These are phyloP conservation scores for Neohortaea acidophila DNA, from an alignment of 495 filamentous ascomycete species.

Conservation along the genomic window DNA sequence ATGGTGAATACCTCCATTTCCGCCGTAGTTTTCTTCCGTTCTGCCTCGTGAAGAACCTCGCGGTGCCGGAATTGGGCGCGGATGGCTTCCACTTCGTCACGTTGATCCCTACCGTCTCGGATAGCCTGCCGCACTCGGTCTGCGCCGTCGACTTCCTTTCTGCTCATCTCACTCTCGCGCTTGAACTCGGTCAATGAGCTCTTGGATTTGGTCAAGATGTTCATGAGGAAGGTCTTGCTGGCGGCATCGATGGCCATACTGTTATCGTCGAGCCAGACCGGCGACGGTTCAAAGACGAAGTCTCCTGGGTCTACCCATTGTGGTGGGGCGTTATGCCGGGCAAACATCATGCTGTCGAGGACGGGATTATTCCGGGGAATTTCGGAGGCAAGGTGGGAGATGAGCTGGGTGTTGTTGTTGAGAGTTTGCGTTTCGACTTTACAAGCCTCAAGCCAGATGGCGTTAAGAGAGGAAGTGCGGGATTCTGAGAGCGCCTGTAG, in stretches of 20 bases:
- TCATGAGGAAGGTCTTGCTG: conserved; percentile 80
- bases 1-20: conserved; percentile 89
- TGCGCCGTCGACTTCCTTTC: conserved; percentile 61
- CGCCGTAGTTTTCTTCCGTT: conserved; percentile 68
- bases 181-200: conserved; percentile 59
- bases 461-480: conserved; percentile 64
- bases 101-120: conserved; percentile 65
- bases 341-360: conserved; percentile 94
- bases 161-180: conserved; percentile 68
- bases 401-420: conserved; percentile 50
- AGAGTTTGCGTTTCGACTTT: conserved; percentile 63
- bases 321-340: conserved; percentile 64
- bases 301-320: conserved; percentile 67
- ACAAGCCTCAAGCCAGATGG: conserved; percentile 64
- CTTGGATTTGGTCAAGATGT: conserved; percentile 82
- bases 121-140: conserved; percentile 58
- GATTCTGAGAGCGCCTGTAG: conserved; percentile 86
- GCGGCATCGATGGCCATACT: conserved; percentile 65
- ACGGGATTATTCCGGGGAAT: conserved; percentile 77
- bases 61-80: conserved; percentile 60
- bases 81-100: conserved; percentile 69
- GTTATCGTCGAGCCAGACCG: conserved; percentile 92
- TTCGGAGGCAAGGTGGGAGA: conserved; percentile 57
- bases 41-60: conserved; percentile 74
- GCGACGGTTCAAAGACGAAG: conserved; percentile 82